phyloP scores from a whole-genome alignment of 2,329 filamentous ascomycete genomes.

The Xylariales sp. region DNA sequence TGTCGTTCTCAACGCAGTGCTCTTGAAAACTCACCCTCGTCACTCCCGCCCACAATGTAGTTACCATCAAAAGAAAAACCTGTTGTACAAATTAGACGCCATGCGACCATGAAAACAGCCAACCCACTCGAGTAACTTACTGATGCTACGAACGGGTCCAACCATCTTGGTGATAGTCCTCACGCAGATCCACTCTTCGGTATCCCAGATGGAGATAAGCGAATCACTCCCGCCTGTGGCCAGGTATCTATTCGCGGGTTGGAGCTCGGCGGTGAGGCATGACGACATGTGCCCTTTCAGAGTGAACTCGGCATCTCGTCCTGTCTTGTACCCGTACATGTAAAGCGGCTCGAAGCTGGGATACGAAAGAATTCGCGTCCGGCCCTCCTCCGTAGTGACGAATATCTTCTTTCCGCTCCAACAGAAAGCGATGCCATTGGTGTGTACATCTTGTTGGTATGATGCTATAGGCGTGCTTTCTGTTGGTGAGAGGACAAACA shows the following conservation, averaged over 20 bases:
- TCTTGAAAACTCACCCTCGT: constrained; percentile 50
- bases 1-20: constrained; percentile 5
- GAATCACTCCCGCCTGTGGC: constrained; percentile 74
- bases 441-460: constrained; percentile 59
- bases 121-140: constrained; percentile 36
- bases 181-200: constrained; percentile 70
- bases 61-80: constrained; percentile 76
- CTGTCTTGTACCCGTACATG: constrained; percentile 40
- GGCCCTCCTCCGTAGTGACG: constrained; percentile 66
- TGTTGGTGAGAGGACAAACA: constrained; percentile 59
- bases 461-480: constrained; percentile 51
- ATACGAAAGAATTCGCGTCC: constrained; percentile 64
- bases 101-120: too few species aligned
- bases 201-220: constrained; percentile 74
- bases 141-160: constrained; percentile 65
- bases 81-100: too few species aligned
- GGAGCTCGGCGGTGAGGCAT: constrained; percentile 63
- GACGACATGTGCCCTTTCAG: constrained; percentile 70
- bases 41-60: constrained; percentile 69
- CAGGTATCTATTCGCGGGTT: constrained; percentile 65
- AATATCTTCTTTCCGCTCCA: constrained; percentile 69
- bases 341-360: constrained; percentile 56
- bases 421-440: constrained; percentile 70
- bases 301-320: constrained; percentile 46
- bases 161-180: constrained; percentile 65